Percentiles rank a stretch among this genome's conserved stretches.
Evolutionary conservation across 2,329 filamentous ascomycete genomes (phyloP).

Genomic region (Trichoderma atroviride): DNA sequence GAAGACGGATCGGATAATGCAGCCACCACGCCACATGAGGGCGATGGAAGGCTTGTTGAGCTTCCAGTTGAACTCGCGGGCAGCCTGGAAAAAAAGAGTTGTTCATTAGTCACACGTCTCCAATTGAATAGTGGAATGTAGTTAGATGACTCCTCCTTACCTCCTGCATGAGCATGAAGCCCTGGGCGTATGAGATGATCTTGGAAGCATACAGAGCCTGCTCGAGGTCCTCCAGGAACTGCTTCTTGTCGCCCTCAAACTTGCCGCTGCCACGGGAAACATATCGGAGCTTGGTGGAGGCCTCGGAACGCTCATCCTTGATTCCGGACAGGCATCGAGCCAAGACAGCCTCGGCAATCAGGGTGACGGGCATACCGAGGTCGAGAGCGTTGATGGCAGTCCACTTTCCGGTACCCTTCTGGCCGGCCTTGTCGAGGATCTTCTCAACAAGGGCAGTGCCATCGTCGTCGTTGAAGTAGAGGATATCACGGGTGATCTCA

Average conservation of each 20-base stretch:
- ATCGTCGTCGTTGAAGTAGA: slow-evolving; percentile 97
- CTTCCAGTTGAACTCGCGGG: slow-evolving; percentile 96
- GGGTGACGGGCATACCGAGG: slow-evolving; percentile 95
- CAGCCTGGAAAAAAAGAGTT: slow-evolving; percentile 61
- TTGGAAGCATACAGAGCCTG: slow-evolving; percentile 99
- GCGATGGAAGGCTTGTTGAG: slow-evolving; percentile 99
- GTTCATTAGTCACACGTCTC: not conserved
- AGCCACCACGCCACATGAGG: slow-evolving; percentile 99
- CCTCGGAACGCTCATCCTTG: slow-evolving; percentile 88
- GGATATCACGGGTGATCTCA: slow-evolving; percentile 97
- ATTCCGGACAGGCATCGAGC: slow-evolving; percentile 90
- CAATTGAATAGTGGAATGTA: not conserved
- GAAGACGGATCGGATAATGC: slow-evolving; percentile 99
- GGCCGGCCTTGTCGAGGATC: slow-evolving; percentile 96
- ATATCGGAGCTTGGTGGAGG: slow-evolving; percentile 73
- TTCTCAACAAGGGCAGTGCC: slow-evolving; percentile 92
- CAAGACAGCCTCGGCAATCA: slow-evolving; percentile 97
- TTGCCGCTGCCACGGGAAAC: slow-evolving; percentile 69
- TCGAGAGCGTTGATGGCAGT: slow-evolving; percentile 98
- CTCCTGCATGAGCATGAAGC: slow-evolving; percentile 99
- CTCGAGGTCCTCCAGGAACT: slow-evolving; percentile 96
- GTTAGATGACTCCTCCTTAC: slow-evolving; percentile 47
- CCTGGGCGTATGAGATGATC: slow-evolving; percentile 99
- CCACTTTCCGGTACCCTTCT: slow-evolving; percentile 99
- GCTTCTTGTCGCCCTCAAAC: slow-evolving; percentile 87